phyloP scores from a whole-genome alignment of 2,329 filamentous ascomycete species.

The Rachicladosporium sp. region DNA sequence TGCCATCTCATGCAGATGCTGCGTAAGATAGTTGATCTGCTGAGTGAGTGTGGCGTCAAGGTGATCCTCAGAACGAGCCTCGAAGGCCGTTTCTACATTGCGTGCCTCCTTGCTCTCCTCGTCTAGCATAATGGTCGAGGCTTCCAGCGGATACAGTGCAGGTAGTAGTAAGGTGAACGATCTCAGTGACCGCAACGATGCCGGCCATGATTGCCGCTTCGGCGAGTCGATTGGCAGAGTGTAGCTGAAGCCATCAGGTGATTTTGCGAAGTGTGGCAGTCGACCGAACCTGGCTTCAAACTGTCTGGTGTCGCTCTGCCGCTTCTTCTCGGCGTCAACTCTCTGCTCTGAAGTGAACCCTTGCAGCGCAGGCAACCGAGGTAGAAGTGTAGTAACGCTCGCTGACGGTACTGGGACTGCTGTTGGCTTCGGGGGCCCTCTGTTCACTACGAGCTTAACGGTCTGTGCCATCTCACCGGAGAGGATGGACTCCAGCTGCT shows the following conservation, averaged over 20 bases:
- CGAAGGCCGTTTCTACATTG: slow-evolving; percentile 53
- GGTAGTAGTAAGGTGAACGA: slow-evolving; percentile 59
- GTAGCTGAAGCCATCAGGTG: slow-evolving; percentile 57
- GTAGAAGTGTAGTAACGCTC: slow-evolving; percentile 12
- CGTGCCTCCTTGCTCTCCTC: slow-evolving; percentile 39
- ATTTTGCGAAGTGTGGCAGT: slow-evolving; percentile 53
- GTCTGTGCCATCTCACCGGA: slow-evolving; percentile 60
- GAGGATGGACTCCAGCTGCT: slow-evolving; percentile 56
- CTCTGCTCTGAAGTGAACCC: slow-evolving; percentile 48
- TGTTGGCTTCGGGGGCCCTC: neutral
- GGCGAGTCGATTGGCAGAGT: slow-evolving; percentile 58
- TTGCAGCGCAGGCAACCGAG: no score
- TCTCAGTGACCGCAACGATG: slow-evolving; percentile 47
- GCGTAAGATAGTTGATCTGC: slow-evolving; percentile 61
- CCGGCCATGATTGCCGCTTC: slow-evolving; percentile 48
- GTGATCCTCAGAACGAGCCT: slow-evolving; percentile 43
- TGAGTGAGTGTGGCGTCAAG: slow-evolving; percentile 54
- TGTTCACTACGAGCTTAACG: slow-evolving; percentile 54
- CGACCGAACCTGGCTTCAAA: slow-evolving; percentile 64
- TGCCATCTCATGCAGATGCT: slow-evolving; percentile 58
- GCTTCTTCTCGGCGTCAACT: slow-evolving; percentile 47
- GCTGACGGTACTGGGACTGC: slow-evolving; percentile 26
- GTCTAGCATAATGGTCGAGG: slow-evolving; percentile 22
- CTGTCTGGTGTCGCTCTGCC: slow-evolving; percentile 56
- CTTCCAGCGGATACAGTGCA: slow-evolving; percentile 57